A percentile compares a stretch with the other conserved stretches of the same genome.
phyloP scores from a whole-genome alignment of 495 filamentous ascomycete genomes.

The Paragyromitra xinjiangensis region DNA sequence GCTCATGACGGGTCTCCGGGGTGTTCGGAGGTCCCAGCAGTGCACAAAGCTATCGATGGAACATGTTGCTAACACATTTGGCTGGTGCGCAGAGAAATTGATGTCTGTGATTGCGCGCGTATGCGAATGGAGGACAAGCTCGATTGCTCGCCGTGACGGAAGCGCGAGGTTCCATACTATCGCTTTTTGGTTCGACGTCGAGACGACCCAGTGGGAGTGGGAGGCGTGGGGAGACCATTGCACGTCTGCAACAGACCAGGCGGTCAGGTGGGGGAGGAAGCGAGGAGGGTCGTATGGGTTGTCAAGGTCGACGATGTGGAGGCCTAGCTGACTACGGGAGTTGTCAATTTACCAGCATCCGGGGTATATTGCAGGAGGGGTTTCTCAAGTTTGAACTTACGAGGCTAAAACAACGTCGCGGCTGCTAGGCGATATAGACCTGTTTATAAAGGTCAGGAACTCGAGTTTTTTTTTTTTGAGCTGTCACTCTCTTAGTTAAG shows the following conservation, averaged over 20 bases:
- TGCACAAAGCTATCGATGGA: conserved; percentile 92
- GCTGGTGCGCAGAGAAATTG: conserved; percentile 93
- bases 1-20: conserved; percentile 76
- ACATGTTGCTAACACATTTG: conserved; percentile 88
- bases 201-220: conserved; percentile 91
- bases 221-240: conserved; percentile 96
- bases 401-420: conserved; percentile 92
- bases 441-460: conserved; percentile 33
- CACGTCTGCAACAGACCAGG: conserved; percentile 98
- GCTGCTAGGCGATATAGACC: conserved; percentile 87
- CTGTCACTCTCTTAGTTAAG: not conserved
- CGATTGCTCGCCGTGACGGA: conserved; percentile 75
- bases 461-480: not conserved
- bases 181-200: conserved; percentile 92
- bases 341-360: conserved; percentile 40
- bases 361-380: conserved; percentile 8
- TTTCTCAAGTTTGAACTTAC: conserved; percentile 60
- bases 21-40: conserved; percentile 86
- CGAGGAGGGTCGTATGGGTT: conserved; percentile 88
- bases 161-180: conserved; percentile 93
- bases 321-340: conserved; percentile 71
- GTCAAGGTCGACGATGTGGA: conserved; percentile 94
- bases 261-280: conserved; percentile 82
- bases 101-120: conserved; percentile 93
- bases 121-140: conserved; percentile 90